A percentile compares a stretch with the other conserved stretches of the same genome.
phyloP scores from a whole-genome alignment of 805 yeast genomes.

The Yarrowia sp. region DNA sequence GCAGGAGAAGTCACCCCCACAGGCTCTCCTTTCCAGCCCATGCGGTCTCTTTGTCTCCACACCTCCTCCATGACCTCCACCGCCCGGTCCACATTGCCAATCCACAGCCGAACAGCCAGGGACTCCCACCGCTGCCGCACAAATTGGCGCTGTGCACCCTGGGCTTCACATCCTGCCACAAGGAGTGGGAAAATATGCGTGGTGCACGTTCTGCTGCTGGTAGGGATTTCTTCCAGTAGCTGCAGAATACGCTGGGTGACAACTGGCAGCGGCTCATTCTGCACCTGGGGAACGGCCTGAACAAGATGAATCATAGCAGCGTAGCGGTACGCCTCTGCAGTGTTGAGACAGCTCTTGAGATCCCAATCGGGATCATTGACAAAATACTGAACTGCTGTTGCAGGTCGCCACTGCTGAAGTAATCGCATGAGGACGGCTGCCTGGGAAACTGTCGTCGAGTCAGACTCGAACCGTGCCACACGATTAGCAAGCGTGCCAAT shows the following conservation, averaged over 20 bases:
- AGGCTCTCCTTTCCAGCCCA: conserved; percentile 32
- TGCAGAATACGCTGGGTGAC: conserved; percentile 59
- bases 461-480: conserved; percentile 45
- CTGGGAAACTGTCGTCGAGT: conserved; percentile 45
- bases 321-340: conserved; percentile 66
- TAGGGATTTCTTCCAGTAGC: conserved; percentile 60
- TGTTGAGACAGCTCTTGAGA: conserved; percentile 56
- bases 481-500: conserved; percentile 55
- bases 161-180: conserved; percentile 64
- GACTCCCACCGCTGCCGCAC: conserved; percentile 56
- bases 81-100: conserved; percentile 64
- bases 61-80: conserved; percentile 68
- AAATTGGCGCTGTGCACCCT: conserved; percentile 59
- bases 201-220: conserved; percentile 52
- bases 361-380: conserved; percentile 51
- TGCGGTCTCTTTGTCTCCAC: conserved; percentile 59
- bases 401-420: conserved; percentile 57
- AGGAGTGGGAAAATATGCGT: conserved; percentile 64
- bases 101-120: conserved; percentile 53
- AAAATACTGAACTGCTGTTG: conserved; percentile 38
- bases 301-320: conserved; percentile 58
- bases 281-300: conserved; percentile 69
- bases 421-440: conserved; percentile 56
- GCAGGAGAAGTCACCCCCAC: conserved; percentile 46
- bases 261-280: conserved; percentile 51